Evolutionary conservation across 75 land plant species (phyloP).

Genomic region (Cupressus sempervirens): DNA sequence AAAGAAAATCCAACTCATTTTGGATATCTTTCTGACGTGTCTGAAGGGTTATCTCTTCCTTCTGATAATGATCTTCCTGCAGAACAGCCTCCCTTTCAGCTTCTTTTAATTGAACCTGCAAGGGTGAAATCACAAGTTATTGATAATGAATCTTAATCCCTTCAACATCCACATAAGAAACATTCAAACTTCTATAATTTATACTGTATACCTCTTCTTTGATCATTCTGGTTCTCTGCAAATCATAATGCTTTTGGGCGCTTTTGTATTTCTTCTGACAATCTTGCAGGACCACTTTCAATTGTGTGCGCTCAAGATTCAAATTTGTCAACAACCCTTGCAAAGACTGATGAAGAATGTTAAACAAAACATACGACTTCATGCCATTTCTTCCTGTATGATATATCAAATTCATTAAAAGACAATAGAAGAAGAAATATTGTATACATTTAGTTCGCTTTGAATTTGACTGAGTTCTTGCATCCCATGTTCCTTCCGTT

Average conservation of each 20-base stretch:
- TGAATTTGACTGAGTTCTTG: background rate
- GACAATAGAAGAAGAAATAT: background rate
- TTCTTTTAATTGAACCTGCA: slow-evolving; percentile 11
- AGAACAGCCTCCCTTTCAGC: slow-evolving; percentile 5
- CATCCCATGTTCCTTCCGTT: background rate
- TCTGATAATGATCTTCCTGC: slow-evolving; percentile 3
- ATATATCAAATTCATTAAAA: background rate
- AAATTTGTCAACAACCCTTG: background rate
- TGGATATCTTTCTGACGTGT: background rate
- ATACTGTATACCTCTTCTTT: slow-evolving; percentile 8
- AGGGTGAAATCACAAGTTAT: background rate
- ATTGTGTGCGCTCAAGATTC: background rate
- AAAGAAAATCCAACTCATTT: background rate
- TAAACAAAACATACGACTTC: background rate
- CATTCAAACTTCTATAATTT: background rate
- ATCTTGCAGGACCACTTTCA: background rate
- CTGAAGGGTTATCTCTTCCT: background rate
- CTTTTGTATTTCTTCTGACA: slow-evolving; percentile 1
- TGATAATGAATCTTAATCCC: background rate
- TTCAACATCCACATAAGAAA: background rate
- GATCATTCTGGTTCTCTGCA: slow-evolving; percentile 5
- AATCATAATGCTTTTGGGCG: slow-evolving; percentile 1
- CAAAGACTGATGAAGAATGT: slow-evolving; percentile 6
- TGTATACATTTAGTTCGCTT: background rate
- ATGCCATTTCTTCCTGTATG: background rate